phyloP scores from a whole-genome alignment of 2,329 filamentous ascomycete genomes.

The Decorospora gaudefroyi region DNA sequence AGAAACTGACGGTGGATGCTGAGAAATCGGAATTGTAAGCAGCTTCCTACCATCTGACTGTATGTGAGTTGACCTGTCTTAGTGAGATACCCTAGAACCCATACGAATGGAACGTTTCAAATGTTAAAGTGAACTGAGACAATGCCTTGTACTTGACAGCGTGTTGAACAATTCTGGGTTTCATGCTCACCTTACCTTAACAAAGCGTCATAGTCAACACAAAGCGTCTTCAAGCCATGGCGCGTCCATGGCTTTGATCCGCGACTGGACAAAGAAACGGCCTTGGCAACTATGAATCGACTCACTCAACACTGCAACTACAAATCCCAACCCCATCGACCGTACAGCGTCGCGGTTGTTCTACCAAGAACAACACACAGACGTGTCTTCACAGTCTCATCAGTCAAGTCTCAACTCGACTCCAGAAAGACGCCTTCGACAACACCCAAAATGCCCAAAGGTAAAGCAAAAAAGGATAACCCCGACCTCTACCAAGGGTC shows the following conservation, averaged over 20 bases:
- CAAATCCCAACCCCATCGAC: background rate
- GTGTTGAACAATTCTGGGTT: background rate
- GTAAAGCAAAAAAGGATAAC: slow-evolving; percentile 18
- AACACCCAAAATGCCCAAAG: slow-evolving; percentile 23
- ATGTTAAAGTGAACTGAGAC: background rate
- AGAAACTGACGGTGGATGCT: slow-evolving; percentile 19
- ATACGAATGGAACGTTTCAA: slow-evolving; percentile 8
- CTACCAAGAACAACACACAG: background rate
- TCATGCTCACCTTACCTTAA: background rate
- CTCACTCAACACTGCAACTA: background rate
- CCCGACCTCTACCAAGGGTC: slow-evolving; percentile 4
- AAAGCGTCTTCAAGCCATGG: slow-evolving; percentile 1
- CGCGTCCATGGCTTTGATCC: slow-evolving; percentile 1
- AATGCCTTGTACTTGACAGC: background rate
- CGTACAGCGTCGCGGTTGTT: background rate
- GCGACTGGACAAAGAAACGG: slow-evolving; percentile 1
- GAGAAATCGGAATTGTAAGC: slow-evolving; percentile 48
- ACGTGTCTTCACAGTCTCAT: background rate
- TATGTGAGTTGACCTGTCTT: slow-evolving; percentile 26
- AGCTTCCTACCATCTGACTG: slow-evolving; percentile 15
- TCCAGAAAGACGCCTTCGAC: background rate
- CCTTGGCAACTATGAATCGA: background rate
- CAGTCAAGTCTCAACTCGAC: no score
- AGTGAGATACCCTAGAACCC: slow-evolving; percentile 41
- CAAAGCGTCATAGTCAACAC: slow-evolving; percentile 3